Conservation (phyloP, 2,329 filamentous ascomycete genomes). For the Diaporthe vexans region DNA sequence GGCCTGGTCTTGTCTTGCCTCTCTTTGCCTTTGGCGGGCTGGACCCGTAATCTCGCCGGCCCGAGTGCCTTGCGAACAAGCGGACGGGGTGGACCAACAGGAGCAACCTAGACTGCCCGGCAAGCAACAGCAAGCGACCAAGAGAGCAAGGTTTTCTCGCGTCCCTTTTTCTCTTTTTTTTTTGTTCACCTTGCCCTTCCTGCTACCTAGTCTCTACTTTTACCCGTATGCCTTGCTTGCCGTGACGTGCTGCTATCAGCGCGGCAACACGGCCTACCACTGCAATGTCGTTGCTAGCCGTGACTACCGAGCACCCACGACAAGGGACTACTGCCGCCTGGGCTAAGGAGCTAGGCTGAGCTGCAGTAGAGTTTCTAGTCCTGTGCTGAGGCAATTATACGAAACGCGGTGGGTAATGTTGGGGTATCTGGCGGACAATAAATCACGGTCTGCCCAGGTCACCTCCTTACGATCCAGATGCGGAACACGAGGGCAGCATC, state of each 20-base stretch:
- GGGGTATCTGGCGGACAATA: background rate
- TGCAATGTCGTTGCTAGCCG: background rate
- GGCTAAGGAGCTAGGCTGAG: constrained; percentile 14
- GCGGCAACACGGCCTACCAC: background rate
- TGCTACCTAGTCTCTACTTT: background rate
- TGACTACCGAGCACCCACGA: background rate
- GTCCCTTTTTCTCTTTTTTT: background rate
- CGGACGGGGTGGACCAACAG: constrained; percentile 5
- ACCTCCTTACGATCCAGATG: background rate
- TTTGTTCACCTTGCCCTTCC: background rate
- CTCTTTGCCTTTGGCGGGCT: background rate
- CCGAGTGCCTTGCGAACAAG: constrained; percentile 16
- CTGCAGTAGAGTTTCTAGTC: constrained; percentile 16
- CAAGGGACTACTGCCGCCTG: background rate
- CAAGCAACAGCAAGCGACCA: background rate
- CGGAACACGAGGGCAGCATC: background rate
- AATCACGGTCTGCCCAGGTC: background rate
- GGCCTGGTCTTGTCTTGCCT: constrained; percentile 3
- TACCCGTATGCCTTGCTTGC: background rate
- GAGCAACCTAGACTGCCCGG: no score
- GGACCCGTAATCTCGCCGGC: constrained; percentile 7
- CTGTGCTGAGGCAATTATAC: constrained; percentile 19
- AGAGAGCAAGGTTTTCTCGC: background rate
- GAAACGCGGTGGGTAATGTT: background rate
- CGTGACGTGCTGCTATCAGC: constrained; percentile 2